phyloP scores from a whole-genome alignment of 441 rosid species.

The Pelargonium cotyledonis region DNA sequence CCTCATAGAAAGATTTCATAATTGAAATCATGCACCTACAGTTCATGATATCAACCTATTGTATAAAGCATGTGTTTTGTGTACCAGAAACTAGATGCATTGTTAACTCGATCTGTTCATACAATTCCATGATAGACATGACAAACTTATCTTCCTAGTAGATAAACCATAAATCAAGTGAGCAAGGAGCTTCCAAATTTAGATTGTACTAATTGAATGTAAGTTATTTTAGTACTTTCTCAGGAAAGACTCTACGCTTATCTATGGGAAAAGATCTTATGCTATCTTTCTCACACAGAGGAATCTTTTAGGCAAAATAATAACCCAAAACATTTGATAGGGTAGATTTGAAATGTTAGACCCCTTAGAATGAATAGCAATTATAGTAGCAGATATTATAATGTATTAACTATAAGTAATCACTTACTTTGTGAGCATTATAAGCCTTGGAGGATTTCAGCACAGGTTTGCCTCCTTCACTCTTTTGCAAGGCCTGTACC shows the following conservation, averaged over 20 bases:
- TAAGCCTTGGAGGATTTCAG: constrained; percentile 26
- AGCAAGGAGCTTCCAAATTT: background rate
- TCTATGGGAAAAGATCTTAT: background rate
- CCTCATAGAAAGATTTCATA: background rate
- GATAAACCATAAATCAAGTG: background rate
- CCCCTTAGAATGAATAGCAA: background rate
- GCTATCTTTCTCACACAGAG: background rate
- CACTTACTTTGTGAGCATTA: constrained; percentile 31
- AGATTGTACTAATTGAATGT: background rate
- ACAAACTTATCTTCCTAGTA: background rate
- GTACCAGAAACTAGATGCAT: background rate
- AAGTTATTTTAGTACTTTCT: no score
- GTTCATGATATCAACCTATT: background rate
- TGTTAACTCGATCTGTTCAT: background rate
- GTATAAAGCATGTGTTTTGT: background rate
- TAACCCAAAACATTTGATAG: background rate
- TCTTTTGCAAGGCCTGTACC: constrained; percentile 47
- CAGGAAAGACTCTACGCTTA: background rate
- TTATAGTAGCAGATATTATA: background rate
- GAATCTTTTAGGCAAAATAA: background rate
- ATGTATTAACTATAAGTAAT: background rate
- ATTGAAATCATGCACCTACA: constrained; percentile 21
- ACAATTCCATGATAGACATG: background rate
- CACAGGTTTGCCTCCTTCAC: constrained; percentile 33
- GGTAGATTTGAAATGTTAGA: background rate